Evolutionary conservation across 176 grass and related monocot species (phyloP).

Genomic region (Zizania latifolia): DNA sequence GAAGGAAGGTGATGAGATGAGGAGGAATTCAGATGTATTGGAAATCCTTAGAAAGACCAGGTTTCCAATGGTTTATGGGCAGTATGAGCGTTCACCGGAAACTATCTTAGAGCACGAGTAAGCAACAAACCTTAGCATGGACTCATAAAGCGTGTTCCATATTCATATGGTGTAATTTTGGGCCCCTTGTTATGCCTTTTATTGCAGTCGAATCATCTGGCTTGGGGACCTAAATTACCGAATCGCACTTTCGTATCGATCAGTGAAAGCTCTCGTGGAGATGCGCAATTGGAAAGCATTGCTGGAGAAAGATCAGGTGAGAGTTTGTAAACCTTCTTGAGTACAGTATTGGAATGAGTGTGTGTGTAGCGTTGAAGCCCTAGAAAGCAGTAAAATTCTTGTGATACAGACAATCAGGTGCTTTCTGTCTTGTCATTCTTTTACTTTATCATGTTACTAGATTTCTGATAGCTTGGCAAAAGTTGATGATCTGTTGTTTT

Average conservation of each 20-base stretch:
- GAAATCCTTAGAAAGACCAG: conserved; percentile 92
- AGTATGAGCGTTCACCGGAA: conserved; percentile 77
- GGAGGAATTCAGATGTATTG: conserved; percentile 83
- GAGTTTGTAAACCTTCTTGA: conserved; percentile 22
- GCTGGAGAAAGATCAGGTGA: conserved; percentile 99
- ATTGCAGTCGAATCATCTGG: conserved; percentile 85
- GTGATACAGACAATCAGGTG: conserved; percentile 28
- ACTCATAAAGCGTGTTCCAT: conserved; percentile 10
- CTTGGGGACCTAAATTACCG: conserved; percentile 98
- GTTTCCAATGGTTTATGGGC: conserved; percentile 76
- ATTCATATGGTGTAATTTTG: conserved; percentile 22
- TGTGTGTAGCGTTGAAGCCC: conserved; percentile 29
- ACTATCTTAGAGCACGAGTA: conserved; percentile 96
- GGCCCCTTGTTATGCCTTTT: conserved; percentile 22
- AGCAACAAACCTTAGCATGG: conserved; percentile 20
- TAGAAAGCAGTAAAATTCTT: conserved; percentile 46
- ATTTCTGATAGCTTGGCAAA: conserved; percentile 28
- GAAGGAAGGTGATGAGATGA: conserved; percentile 90
- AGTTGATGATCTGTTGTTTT: conserved; percentile 8
- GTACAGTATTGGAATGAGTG: neutral
- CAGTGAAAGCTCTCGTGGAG: conserved; percentile 94
- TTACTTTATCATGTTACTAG: conserved; percentile 38
- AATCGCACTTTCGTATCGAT: conserved; percentile 90
- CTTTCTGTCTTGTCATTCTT: conserved; percentile 44
- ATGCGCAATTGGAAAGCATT: conserved; percentile 99